Base-by-base conservation (phyloP, 1,139 yeast species). In the Debaryomyces psychrophilus region DNA sequence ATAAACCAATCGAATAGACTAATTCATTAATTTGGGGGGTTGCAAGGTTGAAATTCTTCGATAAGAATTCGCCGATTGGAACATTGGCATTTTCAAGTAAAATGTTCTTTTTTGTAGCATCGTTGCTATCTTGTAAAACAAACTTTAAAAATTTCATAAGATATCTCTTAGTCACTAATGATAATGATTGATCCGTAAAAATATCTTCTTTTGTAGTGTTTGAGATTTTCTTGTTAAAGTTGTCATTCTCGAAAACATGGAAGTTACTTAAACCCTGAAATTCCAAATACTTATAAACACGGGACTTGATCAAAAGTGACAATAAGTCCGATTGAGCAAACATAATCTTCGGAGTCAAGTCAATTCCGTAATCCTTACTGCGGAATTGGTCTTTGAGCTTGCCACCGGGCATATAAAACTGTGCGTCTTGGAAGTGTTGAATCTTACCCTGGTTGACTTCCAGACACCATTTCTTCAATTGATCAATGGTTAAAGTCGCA, bases 101-200 rank as follows among this genome's bases (percentile, higher is more conserved):
- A 7, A 81, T 59, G 40, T 74, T 73, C 35, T 65, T 65, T 49
- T 73, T 71, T 31, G 68, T 65, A 31, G 77, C 77, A 37, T 73
- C 76, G 54, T 83, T 85, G 76, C 86, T 85, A 57, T 84, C 85
- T 47, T 67, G 68, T 43, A 90, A 70, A 1, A 89, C 89, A 65
- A 92, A 93, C 70, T 93, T 93, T 66, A 93, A 82, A 64, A 93
- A 92, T 66, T 85, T 87, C 99, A 93, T 93, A 54, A 95, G 77
- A 50, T 83, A 79, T 52, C 99, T 81, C 64, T 93, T 93, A 8
- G 95, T 83, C 49, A 82, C 68, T 44, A 92, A 72, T 11, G 90
- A 76, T 53, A 95, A 73, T 7, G 89, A 76, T 62, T 90, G 93
- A 66, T 90, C 93, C 27, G 96, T 88, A 69, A 95, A 95, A 44